A percentile compares a stretch with the other conserved stretches of the same genome.
Evolutionary conservation across 192 early-diverging fungal species (phyloP).

Genomic region (Coemansia furcata): DNA sequence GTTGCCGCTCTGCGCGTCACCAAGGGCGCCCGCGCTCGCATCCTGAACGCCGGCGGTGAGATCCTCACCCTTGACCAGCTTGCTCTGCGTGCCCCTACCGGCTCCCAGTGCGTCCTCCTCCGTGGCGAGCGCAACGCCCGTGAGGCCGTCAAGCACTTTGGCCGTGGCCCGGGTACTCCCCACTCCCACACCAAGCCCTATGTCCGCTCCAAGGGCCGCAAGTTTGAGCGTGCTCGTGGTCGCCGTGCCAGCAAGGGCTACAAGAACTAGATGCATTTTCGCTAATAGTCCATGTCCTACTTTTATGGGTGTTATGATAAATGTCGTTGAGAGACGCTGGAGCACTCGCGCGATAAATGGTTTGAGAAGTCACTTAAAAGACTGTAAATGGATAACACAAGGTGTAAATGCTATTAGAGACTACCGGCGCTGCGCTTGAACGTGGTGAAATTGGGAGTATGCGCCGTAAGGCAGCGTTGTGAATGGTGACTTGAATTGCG

Average conservation of each 20-base stretch:
- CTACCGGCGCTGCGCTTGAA: slow-evolving; percentile 3
- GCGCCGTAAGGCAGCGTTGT: slow-evolving; percentile 48
- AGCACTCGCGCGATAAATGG: background rate
- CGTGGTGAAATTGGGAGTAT: slow-evolving; percentile 27
- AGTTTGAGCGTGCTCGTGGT: slow-evolving; percentile 99
- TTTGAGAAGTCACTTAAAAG: background rate
- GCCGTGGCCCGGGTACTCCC: slow-evolving; percentile 71
- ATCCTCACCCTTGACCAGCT: slow-evolving; percentile 98
- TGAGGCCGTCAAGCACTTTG: slow-evolving; percentile 99
- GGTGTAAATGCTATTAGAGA: background rate
- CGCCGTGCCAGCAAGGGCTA: slow-evolving; percentile 97
- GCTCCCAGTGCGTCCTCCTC: slow-evolving; percentile 92
- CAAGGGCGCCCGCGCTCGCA: slow-evolving; percentile 93
- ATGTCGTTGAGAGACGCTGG: slow-evolving; percentile 3
- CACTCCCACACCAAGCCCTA: slow-evolving; percentile 77
- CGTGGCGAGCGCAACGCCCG: slow-evolving; percentile 93
- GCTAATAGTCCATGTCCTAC: slow-evolving; percentile 8
- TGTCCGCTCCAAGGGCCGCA: slow-evolving; percentile 98
- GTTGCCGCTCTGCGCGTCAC: slow-evolving; percentile 95
- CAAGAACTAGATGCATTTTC: slow-evolving; percentile 69
- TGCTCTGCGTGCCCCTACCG: slow-evolving; percentile 95
- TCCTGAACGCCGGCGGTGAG: slow-evolving; percentile 99
- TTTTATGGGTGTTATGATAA: slow-evolving; percentile 13
- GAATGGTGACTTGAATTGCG: slow-evolving; percentile 48
- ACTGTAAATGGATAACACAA: background rate